These are phyloP conservation scores for Gynochthodes officinalis DNA, from an alignment of 257 asterid species.

Conservation along the genomic window DNA sequence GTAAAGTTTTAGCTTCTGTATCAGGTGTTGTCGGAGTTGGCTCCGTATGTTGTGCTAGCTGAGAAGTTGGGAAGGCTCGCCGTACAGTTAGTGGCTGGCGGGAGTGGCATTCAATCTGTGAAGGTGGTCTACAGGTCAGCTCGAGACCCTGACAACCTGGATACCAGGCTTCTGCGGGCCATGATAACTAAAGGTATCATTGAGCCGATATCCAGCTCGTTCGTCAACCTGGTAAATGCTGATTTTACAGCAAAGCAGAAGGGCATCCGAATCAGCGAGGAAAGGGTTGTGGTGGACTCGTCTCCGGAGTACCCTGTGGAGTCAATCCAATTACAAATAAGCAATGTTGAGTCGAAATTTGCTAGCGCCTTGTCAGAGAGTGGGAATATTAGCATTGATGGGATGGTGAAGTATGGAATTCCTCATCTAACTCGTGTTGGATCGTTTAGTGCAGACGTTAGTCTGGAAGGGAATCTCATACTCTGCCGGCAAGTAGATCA, in stretches of 20 bases:
- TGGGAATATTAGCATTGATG: slow-evolving; percentile 67
- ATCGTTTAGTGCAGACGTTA: slow-evolving; percentile 72
- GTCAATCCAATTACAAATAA: slow-evolving; percentile 70
- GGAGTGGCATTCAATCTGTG: slow-evolving; percentile 81
- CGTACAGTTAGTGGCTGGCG: slow-evolving; percentile 85
- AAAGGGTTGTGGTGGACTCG: slow-evolving; percentile 53
- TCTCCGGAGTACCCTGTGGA: slow-evolving; percentile 69
- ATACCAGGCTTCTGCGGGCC: slow-evolving; percentile 94
- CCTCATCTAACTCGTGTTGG: slow-evolving; percentile 87
- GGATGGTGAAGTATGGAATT: slow-evolving; percentile 70
- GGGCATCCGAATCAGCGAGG: slow-evolving; percentile 88
- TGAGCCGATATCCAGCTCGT: slow-evolving; percentile 81
- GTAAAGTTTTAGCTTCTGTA: slow-evolving; percentile 15
- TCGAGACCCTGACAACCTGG: slow-evolving; percentile 80
- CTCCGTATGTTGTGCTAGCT: slow-evolving; percentile 79
- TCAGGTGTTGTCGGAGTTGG: slow-evolving; percentile 86
- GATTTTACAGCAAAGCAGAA: slow-evolving; percentile 94
- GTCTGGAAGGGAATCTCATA: slow-evolving; percentile 81
- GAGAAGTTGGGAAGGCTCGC: slow-evolving; percentile 94
- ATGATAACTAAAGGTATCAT: slow-evolving; percentile 94
- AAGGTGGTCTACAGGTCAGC: slow-evolving; percentile 77
- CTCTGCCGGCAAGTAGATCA: slow-evolving; percentile 91
- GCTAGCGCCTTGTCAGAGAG: slow-evolving; percentile 71
- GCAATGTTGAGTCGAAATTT: slow-evolving; percentile 67
- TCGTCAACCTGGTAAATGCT: slow-evolving; percentile 94